These are phyloP conservation scores for Aspergillus diversus DNA, from an alignment of 495 filamentous ascomycete genomes.

Conservation along the genomic window DNA sequence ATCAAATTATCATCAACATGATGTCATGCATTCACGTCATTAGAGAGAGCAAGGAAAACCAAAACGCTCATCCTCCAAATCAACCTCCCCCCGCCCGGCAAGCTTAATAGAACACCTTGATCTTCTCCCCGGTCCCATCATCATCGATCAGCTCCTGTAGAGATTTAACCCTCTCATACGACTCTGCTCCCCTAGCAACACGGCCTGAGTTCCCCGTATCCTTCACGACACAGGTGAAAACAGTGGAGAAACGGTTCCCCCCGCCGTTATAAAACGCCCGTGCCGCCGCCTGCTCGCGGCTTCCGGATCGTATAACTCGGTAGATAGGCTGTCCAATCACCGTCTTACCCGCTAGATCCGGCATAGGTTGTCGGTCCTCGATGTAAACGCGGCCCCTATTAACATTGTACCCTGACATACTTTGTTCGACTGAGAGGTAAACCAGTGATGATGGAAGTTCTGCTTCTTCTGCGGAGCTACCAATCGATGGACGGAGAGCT, in stretches of 20 bases:
- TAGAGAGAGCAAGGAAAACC: too few relatives aligned
- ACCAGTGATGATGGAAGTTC: not conserved
- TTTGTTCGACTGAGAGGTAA: constrained; percentile 13
- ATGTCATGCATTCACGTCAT: too few relatives aligned
- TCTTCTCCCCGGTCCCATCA: not conserved
- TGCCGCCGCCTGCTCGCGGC: constrained; percentile 10
- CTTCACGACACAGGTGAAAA: constrained; percentile 18
- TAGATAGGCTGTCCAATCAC: constrained; percentile 6
- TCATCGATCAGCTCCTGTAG: constrained; percentile 11
- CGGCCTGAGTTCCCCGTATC: not conserved
- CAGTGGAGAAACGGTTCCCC: constrained; percentile 9
- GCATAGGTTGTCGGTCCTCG: not conserved
- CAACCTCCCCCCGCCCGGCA: too few relatives aligned
- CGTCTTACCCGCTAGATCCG: not conserved
- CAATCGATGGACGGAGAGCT: not conserved
- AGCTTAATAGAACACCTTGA: constrained; percentile 7
- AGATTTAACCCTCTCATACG: constrained; percentile 4
- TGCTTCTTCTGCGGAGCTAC: not conserved
- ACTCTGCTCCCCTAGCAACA: not conserved
- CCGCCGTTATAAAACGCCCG: constrained; percentile 8
- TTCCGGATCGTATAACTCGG: constrained; percentile 10
- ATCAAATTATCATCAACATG: too few relatives aligned
- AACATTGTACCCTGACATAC: not conserved
- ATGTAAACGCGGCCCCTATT: not conserved
- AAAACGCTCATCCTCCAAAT: too few relatives aligned